phyloP scores from a whole-genome alignment of 768 basidiomycete genomes.

The Serpula lacrymans region DNA sequence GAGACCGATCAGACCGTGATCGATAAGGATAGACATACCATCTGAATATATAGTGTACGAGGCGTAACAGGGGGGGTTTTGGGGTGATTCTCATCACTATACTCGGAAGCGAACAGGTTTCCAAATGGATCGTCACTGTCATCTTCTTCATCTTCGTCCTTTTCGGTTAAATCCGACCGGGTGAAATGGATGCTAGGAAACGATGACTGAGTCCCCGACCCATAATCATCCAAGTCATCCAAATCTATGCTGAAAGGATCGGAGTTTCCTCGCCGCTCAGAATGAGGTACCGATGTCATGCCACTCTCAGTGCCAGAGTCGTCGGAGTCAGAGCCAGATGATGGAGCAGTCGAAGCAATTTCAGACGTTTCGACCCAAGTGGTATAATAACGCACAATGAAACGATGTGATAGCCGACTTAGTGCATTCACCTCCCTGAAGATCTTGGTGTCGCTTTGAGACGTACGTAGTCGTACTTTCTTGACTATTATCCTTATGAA shows the following conservation, averaged over 20 bases:
- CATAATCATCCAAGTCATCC: slow-evolving; percentile 58
- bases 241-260: slow-evolving; percentile 66
- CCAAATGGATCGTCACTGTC: slow-evolving; percentile 40
- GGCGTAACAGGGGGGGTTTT: slow-evolving; percentile 28
- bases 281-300: slow-evolving; percentile 54
- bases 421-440: slow-evolving; percentile 89
- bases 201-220: slow-evolving; percentile 50
- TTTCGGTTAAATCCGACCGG: slow-evolving; percentile 36
- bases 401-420: slow-evolving; percentile 83
- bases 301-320: slow-evolving; percentile 41
- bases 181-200: slow-evolving; percentile 89
- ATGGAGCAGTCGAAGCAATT: slow-evolving; percentile 40
- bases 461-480: slow-evolving; percentile 78
- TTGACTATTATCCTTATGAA: slow-evolving; percentile 52
- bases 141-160: slow-evolving; percentile 34
- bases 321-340: slow-evolving; percentile 43
- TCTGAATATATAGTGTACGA: slow-evolving; percentile 88
- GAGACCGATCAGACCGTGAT: neutral
- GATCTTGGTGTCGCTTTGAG: slow-evolving; percentile 82
- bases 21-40: slow-evolving; percentile 48
- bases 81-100: slow-evolving; percentile 27
- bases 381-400: slow-evolving; percentile 89
- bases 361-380: slow-evolving; percentile 84
- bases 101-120: slow-evolving; percentile 33
- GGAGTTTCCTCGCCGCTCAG: slow-evolving; percentile 41